phyloP scores from a whole-genome alignment of 441 rosid genomes.

The Syzygium malaccense region DNA sequence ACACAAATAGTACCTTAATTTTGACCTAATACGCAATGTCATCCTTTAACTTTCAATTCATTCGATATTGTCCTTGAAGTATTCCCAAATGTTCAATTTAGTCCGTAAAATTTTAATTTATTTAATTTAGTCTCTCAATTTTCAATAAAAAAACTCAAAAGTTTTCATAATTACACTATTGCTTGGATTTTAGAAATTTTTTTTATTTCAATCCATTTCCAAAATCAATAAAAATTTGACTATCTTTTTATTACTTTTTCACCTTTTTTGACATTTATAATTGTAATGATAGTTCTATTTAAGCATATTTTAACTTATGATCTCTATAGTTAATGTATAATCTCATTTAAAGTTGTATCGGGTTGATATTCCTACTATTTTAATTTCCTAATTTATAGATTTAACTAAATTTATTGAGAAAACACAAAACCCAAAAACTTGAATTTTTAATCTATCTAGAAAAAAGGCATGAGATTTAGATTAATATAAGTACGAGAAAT shows the following conservation, averaged over 20 bases:
- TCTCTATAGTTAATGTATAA: neutral
- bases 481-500: neutral
- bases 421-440: neutral
- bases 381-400: too few species aligned
- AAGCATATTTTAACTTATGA: neutral
- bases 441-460: neutral
- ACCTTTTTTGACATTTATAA: neutral
- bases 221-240: neutral
- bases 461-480: neutral
- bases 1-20: neutral
- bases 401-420: neutral
- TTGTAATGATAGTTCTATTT: neutral
- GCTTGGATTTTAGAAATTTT: neutral
- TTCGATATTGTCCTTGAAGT: neutral
- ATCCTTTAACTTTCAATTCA: neutral
- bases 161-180: neutral
- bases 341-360: neutral
- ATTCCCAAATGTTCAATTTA: neutral
- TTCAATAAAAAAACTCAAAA: neutral
- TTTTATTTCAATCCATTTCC: neutral
- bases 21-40: neutral
- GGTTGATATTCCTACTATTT: too few species aligned
- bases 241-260: too few species aligned
- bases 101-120: neutral
- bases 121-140: neutral